phyloP scores from a whole-genome alignment of 106 monocot genomes.

The Triglochin maritima region DNA sequence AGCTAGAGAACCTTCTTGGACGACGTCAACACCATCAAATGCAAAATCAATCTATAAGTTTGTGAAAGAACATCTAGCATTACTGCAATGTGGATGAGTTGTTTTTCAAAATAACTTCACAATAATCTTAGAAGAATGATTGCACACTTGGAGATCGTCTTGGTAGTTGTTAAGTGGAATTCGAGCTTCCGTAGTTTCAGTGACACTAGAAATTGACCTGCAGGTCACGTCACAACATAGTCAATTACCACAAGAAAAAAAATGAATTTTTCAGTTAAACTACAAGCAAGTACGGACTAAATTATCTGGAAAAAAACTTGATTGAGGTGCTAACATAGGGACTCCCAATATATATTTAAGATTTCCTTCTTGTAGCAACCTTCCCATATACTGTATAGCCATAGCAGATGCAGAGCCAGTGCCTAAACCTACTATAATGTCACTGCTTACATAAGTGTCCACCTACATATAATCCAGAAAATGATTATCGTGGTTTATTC shows the following conservation, averaged over 20 bases:
- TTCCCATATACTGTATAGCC: slow-evolving; percentile 50
- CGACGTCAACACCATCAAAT: slow-evolving; percentile 60
- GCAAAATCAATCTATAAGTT: slow-evolving; percentile 60
- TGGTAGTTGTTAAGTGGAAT: slow-evolving; percentile 36
- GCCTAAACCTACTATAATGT: slow-evolving; percentile 73
- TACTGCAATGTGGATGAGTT: no score
- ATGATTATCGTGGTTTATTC: background rate
- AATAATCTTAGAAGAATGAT: background rate
- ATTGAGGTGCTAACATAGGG: slow-evolving; percentile 29
- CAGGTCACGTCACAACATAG: background rate
- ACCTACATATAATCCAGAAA: slow-evolving; percentile 24
- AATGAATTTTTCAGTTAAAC: background rate
- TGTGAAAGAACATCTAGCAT: background rate
- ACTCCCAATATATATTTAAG: slow-evolving; percentile 47
- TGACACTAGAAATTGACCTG: slow-evolving; percentile 67
- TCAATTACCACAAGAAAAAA: background rate
- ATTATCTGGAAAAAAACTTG: background rate
- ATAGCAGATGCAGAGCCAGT: slow-evolving; percentile 43
- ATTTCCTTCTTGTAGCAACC: slow-evolving; percentile 27
- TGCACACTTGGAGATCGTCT: slow-evolving; percentile 52
- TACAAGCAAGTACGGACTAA: background rate
- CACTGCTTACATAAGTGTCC: slow-evolving; percentile 44
- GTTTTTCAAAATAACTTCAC: no score
- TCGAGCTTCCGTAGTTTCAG: slow-evolving; percentile 52
- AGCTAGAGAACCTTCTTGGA: slow-evolving; percentile 54